A percentile compares a stretch with the other conserved stretches of the same genome.
phyloP scores from a whole-genome alignment of 1,139 yeast species.

The Protomyces lactucae-debilis region DNA sequence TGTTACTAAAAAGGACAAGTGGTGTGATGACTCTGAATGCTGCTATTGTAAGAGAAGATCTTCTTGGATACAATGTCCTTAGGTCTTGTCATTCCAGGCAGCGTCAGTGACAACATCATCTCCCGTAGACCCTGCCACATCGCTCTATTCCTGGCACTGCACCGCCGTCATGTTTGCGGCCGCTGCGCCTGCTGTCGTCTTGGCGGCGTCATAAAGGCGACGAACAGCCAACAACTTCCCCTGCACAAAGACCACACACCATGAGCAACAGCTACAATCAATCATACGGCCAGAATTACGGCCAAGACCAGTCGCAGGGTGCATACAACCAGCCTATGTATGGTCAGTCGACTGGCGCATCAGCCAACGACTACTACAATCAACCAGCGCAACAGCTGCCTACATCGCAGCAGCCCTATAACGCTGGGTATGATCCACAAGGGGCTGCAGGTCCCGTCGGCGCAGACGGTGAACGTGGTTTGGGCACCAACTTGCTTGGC shows the following conservation, averaged over 20 bases:
- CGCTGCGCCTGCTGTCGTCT: too few species aligned
- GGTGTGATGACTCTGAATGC: too few species aligned
- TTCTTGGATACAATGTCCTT: too few species aligned
- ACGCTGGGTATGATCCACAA: neutral
- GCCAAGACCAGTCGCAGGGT: neutral
- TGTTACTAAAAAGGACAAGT: too few species aligned
- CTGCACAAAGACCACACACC: neutral
- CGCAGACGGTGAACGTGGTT: constrained; percentile 19
- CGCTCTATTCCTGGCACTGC: too few species aligned
- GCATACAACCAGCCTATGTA: neutral
- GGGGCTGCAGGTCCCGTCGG: neutral
- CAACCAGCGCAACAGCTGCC: neutral
- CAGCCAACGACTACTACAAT: neutral
- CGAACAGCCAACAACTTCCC: too few species aligned
- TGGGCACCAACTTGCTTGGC: constrained; percentile 9
- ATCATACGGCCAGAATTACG: neutral
- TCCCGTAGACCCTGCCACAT: too few species aligned
- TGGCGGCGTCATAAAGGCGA: too few species aligned
- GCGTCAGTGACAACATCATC: too few species aligned
- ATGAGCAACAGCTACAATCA: neutral
- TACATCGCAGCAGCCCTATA: neutral
- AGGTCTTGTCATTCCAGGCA: too few species aligned
- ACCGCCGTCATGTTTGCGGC: too few species aligned
- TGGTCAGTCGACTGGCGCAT: neutral
- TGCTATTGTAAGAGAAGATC: too few species aligned